phyloP scores from a whole-genome alignment of 2,329 filamentous ascomycete genomes.

The Bipolaris sorokiniana region DNA sequence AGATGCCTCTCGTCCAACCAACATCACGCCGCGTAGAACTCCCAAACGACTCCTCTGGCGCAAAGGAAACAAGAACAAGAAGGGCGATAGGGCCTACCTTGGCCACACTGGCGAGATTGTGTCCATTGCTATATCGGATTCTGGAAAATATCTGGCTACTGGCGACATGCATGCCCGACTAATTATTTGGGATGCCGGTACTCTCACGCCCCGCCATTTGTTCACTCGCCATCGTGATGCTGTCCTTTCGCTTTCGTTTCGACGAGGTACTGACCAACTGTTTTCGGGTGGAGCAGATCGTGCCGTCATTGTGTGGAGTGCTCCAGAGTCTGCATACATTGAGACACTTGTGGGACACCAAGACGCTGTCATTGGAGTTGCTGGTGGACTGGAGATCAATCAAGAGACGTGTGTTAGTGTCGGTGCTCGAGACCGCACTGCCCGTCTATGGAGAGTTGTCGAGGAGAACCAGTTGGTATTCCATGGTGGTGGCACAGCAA shows the following conservation, averaged over 20 bases:
- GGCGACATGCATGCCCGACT: constrained; percentile 84
- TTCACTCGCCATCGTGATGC: constrained; percentile 93
- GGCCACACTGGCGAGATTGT: constrained; percentile 83
- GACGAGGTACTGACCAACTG: constrained; percentile 84
- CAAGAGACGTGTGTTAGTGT: constrained; percentile 91
- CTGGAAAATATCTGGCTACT: constrained; percentile 89
- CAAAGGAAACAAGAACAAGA: constrained; percentile 65
- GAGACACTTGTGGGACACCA: constrained; percentile 97
- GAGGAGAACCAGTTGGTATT: constrained; percentile 97
- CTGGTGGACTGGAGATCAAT: constrained; percentile 62
- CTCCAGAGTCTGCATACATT: constrained; percentile 90
- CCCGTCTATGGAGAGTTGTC: constrained; percentile 91
- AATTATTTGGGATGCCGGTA: constrained; percentile 85
- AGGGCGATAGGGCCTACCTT: constrained; percentile 65
- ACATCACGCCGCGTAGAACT: constrained; percentile 62
- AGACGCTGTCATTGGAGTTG: constrained; percentile 84
- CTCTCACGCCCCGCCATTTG: constrained; percentile 77
- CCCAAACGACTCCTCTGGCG: constrained; percentile 68
- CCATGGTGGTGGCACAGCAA: constrained; percentile 72
- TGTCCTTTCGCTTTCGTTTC: constrained; percentile 83
- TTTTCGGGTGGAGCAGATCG: constrained; percentile 91
- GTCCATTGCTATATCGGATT: constrained; percentile 82
- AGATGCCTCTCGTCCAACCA: constrained; percentile 36
- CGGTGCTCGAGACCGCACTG: constrained; percentile 87
- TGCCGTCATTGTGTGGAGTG: constrained; percentile 93